Evolutionary conservation across 2,329 filamentous ascomycete genomes (phyloP).

Genomic region (Microdochium trichocladiopsis): DNA sequence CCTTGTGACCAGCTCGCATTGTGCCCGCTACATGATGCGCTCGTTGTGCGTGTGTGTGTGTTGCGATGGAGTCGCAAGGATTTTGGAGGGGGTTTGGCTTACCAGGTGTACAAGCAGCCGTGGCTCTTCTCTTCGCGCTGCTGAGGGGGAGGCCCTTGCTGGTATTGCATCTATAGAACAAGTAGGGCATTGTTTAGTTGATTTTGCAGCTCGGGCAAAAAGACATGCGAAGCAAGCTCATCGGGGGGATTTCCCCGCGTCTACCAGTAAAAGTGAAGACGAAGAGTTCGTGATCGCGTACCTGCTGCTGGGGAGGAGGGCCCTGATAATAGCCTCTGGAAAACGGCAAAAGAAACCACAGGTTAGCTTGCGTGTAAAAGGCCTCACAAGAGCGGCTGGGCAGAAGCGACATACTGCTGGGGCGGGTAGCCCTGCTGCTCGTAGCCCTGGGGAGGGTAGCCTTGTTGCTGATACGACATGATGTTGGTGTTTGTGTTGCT

Average conservation of each 20-base stretch:
- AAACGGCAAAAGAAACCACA: not conserved
- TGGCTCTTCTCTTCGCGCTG: constrained; percentile 29
- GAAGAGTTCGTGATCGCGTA: too few relatives aligned
- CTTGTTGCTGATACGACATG: not conserved
- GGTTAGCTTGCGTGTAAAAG: not conserved
- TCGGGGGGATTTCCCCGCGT: too few relatives aligned
- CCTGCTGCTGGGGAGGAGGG: not conserved
- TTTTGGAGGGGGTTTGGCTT: constrained; percentile 1
- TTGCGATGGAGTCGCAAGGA: not conserved
- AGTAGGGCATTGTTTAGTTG: too few relatives aligned
- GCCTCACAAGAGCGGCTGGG: not conserved
- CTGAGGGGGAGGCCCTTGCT: constrained; percentile 20
- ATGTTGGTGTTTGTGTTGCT: not conserved
- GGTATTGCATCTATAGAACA: constrained; percentile 22
- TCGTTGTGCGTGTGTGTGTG: too few relatives aligned
- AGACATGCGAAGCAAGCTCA: too few relatives aligned
- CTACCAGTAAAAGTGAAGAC: too few relatives aligned
- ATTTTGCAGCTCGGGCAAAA: too few relatives aligned
- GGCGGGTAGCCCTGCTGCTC: not conserved
- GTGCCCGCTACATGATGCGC: too few relatives aligned
- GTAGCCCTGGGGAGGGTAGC: not conserved
- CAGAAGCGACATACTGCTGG: not conserved
- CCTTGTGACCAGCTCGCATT: too few relatives aligned
- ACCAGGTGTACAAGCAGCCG: constrained; percentile 32
- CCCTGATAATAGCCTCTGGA: not conserved